Conservation (phyloP, 371 early-diverging fungal genomes). For the Sporodiniella umbellata region DNA sequence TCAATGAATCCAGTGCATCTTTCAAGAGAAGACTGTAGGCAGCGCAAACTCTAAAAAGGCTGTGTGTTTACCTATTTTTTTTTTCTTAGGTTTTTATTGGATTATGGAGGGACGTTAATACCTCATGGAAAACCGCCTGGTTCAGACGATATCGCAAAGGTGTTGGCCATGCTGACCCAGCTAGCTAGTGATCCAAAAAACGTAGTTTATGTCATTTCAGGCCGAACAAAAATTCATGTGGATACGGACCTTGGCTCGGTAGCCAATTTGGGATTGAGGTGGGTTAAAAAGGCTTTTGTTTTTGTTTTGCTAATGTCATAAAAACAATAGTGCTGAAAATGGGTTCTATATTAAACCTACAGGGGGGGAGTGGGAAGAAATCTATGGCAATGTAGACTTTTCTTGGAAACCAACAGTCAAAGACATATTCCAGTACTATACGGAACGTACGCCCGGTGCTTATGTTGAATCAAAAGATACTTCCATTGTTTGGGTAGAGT, state of each 20-base stretch:
- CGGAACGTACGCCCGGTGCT: slow-evolving; percentile 86
- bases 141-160: slow-evolving; percentile 19
- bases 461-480: slow-evolving; percentile 77
- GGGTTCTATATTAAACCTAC: slow-evolving; percentile 80
- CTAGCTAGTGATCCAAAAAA: slow-evolving; percentile 71
- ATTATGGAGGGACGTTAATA: slow-evolving; percentile 86
- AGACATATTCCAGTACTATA: slow-evolving; percentile 84
- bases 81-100: slow-evolving; percentile 59
- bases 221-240: slow-evolving; percentile 71
- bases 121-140: slow-evolving; percentile 60
- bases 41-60: neutral
- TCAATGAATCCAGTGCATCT: slow-evolving; percentile 42
- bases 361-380: slow-evolving; percentile 72
- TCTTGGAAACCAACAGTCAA: slow-evolving; percentile 81
- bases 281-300: no score
- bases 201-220: slow-evolving; percentile 80
- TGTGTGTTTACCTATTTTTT: neutral
- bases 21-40: slow-evolving; percentile 62
- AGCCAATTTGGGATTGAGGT: slow-evolving; percentile 71
- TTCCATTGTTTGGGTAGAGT: slow-evolving; percentile 72
- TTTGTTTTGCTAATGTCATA: no score
- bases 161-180: slow-evolving; percentile 46
- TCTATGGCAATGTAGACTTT: slow-evolving; percentile 75
- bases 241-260: slow-evolving; percentile 74
- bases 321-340: slow-evolving; percentile 90